Evolutionary conservation across 2,329 filamentous ascomycete species (phyloP).

Genomic region (Madurella mycetomatis): DNA sequence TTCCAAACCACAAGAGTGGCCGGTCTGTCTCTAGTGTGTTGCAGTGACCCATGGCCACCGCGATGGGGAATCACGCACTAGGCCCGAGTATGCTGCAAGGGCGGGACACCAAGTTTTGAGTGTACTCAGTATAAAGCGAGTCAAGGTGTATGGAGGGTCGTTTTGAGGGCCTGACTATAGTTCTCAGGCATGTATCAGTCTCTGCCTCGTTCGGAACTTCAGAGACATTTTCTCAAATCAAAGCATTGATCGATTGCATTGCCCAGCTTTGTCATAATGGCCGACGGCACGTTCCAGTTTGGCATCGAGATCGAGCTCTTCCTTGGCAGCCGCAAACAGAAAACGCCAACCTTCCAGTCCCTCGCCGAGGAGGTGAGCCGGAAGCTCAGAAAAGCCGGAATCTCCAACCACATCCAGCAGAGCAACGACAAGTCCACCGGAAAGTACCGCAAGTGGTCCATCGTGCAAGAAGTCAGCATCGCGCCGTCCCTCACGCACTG

Average conservation of each 20-base stretch:
- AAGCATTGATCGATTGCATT: not conserved
- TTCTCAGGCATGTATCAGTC: not conserved
- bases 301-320: conserved; percentile 39
- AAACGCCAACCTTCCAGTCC: conserved; percentile 31
- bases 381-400: conserved; percentile 30
- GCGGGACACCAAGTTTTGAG: no score
- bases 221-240: not conserved
- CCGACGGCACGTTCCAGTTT: conserved; percentile 26
- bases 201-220: not conserved
- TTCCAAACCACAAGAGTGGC: no score
- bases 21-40: no score
- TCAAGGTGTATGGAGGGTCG: no score
- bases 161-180: no score
- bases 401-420: conserved; percentile 34
- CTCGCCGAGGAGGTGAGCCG: conserved; percentile 35
- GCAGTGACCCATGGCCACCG: no score
- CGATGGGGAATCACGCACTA: no score
- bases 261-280: not conserved
- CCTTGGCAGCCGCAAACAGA: conserved; percentile 31
- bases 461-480: conserved; percentile 36
- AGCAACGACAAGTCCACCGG: conserved; percentile 27
- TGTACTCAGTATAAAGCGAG: no score
- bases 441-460: conserved; percentile 36
- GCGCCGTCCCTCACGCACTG: conserved; percentile 31
- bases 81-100: no score